A percentile compares a stretch with the other conserved stretches of the same genome.
Evolutionary conservation across 2,329 filamentous ascomycete species (phyloP).

Genomic region (Dactylellina drechsleri): DNA sequence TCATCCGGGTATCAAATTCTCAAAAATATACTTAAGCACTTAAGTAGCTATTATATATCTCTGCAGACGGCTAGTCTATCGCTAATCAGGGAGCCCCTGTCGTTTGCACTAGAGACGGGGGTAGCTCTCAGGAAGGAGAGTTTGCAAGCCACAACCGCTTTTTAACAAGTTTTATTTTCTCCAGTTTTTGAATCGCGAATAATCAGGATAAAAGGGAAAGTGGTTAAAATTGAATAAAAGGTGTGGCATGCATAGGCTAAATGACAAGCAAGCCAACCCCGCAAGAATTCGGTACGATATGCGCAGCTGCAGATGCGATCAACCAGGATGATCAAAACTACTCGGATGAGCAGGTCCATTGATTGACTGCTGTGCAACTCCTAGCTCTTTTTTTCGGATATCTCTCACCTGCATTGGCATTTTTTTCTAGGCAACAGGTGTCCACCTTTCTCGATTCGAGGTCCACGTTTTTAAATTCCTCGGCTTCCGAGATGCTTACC

Average conservation of each 20-base stretch:
- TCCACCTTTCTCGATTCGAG: no score
- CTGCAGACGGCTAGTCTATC: not conserved
- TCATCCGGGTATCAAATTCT: constrained; percentile 18
- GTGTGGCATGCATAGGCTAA: constrained; percentile 42
- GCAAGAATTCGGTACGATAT: not conserved
- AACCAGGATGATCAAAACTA: not conserved
- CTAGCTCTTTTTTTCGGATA: no score
- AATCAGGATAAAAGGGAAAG: constrained; percentile 41
- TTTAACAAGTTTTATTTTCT: constrained; percentile 17
- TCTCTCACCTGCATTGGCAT: no score
- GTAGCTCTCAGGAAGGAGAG: constrained; percentile 2
- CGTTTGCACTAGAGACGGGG: not conserved
- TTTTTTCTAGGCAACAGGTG: no score
- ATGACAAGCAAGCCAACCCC: constrained; percentile 3
- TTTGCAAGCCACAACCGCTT: constrained; percentile 39
- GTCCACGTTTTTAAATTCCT: no score
- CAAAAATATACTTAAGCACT: not conserved
- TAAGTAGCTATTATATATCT: no score
- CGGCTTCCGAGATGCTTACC: no score
- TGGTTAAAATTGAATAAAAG: constrained; percentile 36
- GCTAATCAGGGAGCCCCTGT: constrained; percentile 2
- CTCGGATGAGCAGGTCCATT: no score
- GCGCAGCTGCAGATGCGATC: not conserved
- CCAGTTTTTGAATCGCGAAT: constrained; percentile 1
- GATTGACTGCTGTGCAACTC: no score